Percentiles rank a stretch among this genome's conserved stretches.
phyloP scores from a whole-genome alignment of 192 early-diverging fungal species.

The Spizellomyces punctatus region DNA sequence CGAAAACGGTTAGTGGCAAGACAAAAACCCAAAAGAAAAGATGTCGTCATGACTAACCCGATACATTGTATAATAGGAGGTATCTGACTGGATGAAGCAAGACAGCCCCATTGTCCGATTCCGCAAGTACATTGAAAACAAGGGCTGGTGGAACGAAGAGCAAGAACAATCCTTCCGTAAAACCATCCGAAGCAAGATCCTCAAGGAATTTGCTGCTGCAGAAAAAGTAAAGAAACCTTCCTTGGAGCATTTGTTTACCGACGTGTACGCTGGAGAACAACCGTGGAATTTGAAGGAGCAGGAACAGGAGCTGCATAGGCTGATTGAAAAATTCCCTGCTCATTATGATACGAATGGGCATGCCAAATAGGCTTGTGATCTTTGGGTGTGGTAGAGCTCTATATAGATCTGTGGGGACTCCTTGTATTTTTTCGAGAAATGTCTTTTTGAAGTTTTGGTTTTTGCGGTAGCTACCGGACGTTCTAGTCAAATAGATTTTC shows the following conservation, averaged over 20 bases:
- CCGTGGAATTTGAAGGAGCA: conserved; percentile 79
- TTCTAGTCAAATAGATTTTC: too few species aligned
- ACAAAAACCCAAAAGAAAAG: too few species aligned
- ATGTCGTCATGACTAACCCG: too few species aligned
- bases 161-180: conserved; percentile 64
- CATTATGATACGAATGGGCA: conserved; percentile 58
- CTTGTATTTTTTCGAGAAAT: too few species aligned
- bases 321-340: conserved; percentile 83
- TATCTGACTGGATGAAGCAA: conserved; percentile 81
- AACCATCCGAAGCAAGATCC: conserved; percentile 67
- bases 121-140: conserved; percentile 83
- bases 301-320: conserved; percentile 71
- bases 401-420: too few species aligned
- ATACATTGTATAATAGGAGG: conserved; percentile 58
- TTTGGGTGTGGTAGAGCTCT: not conserved
- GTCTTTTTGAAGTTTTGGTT: too few species aligned
- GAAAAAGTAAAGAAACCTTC: conserved; percentile 90
- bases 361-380: not conserved
- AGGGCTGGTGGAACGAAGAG: conserved; percentile 84
- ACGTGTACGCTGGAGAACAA: conserved; percentile 85
- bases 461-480: too few species aligned
- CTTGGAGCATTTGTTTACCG: conserved; percentile 81
- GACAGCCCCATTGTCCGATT: conserved; percentile 91
- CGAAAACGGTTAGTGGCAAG: conserved; percentile 55
- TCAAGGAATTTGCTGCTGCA: conserved; percentile 80